Percentiles rank a stretch among this genome's conserved stretches.
Conservation (phyloP, 768 basidiomycete species). For the Vararia minispora region DNA sequence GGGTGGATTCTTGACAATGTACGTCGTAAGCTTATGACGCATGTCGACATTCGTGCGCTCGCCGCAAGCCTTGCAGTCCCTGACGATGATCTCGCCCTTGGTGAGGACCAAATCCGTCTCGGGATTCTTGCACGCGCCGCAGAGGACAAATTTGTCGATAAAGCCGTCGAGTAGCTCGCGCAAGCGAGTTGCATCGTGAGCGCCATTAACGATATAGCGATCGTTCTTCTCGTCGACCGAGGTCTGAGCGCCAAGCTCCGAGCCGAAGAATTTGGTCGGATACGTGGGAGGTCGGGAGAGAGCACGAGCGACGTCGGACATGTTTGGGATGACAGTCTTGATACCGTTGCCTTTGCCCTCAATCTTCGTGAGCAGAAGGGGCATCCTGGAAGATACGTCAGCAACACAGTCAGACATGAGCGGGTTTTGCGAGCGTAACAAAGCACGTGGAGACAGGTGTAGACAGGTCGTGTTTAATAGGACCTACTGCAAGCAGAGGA, state of each 20-base stretch:
- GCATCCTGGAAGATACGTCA: constrained; percentile 69
- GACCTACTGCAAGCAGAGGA: too few species aligned
- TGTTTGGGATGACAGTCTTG: constrained; percentile 98
- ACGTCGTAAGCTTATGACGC: constrained; percentile 93
- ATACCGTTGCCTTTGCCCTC: constrained; percentile 99
- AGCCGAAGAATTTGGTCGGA: constrained; percentile 98
- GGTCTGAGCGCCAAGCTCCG: constrained; percentile 96
- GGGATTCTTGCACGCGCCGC: constrained; percentile 96
- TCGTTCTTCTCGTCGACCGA: constrained; percentile 95
- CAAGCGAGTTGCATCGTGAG: constrained; percentile 82
- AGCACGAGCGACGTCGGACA: constrained; percentile 94
- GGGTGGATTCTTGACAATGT: constrained; percentile 96
- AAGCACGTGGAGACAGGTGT: too few species aligned
- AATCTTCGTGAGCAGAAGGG: constrained; percentile 86
- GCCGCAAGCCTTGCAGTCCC: constrained; percentile 98
- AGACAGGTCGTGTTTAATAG: too few species aligned
- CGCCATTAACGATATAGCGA: constrained; percentile 97
- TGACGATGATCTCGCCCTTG: constrained; percentile 80
- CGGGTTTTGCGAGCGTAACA: neutral
- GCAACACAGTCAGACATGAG: too few species aligned
- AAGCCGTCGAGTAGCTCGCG: constrained; percentile 93
- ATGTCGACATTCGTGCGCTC: constrained; percentile 87
- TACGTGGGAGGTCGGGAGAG: constrained; percentile 92
- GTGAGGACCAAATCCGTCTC: constrained; percentile 93
- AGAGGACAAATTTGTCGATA: constrained; percentile 98